Base-by-base conservation (phyloP, 2,329 filamentous ascomycete species). In the Ilyonectria sp. region DNA sequence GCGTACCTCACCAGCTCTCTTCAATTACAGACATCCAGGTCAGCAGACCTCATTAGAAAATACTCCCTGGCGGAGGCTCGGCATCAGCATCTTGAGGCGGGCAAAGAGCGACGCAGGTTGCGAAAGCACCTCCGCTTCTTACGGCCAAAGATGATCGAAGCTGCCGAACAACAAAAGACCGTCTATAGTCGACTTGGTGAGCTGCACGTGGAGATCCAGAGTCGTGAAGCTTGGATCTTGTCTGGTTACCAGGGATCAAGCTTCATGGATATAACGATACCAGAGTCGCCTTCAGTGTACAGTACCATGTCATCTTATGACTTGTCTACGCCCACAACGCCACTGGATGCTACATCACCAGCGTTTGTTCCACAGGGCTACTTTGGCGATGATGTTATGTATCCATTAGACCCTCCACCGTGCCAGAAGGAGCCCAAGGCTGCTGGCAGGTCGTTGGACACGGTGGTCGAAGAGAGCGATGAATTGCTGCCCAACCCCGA, bases 101-200 rank as follows among this genome's bases (percentile, higher is more conserved):
- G 73, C 29, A 79, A 77, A 44, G 68, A 75, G 6, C 73, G 76
- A 15, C 78, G 80, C 21, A 76, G 71, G 50, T 71, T 82, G 11
- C 80, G 79, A 37, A 87, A 86, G 67, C 78, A 84, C 44, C 73
- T 84, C 5, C 76, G 78, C 2, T 78, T 83, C 61, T 66, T 88
- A 11, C 82, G 77, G 53, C 78, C 77, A 57, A 82, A 82, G 64
- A 81, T 89, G 35, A 73, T 78, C n/a, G 79, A 84, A 49, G 82
- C 80, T 0, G 82, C 82, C 3, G 79, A 82, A 59, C 84, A 88
- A 71, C 84, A 89, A 71, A 82, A 78, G 60, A 70, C 78, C 17
- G 82, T 88, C 7, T 75, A 85, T 44, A 64, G 78, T 17, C 79
- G 86, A 3, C 77, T 90, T n/a, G 78, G 82, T 13, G 86, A 89